These are phyloP conservation scores for Fusarium graminum DNA, from an alignment of 2,329 filamentous ascomycete genomes.

Conservation along the genomic window DNA sequence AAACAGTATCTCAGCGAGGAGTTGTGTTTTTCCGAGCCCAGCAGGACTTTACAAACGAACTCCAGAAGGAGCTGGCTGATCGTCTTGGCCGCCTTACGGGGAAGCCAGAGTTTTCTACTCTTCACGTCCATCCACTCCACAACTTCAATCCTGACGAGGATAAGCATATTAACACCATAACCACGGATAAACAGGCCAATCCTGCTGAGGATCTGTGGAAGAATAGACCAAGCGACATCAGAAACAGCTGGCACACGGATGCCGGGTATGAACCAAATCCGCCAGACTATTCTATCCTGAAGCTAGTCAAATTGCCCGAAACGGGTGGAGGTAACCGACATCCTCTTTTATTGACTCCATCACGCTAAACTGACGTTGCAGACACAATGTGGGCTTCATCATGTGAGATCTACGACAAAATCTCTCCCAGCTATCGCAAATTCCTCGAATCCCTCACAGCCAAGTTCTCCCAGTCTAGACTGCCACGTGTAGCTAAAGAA, in stretches of 20 bases:
- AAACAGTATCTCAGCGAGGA: constrained; percentile 1
- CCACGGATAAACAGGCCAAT: constrained; percentile 2
- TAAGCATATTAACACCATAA: constrained; percentile 14
- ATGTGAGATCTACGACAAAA: constrained; percentile 8
- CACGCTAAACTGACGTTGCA: background rate
- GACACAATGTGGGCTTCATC: constrained; percentile 6
- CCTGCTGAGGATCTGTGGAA: constrained; percentile 12
- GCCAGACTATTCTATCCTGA: constrained; percentile 8
- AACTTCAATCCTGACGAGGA: constrained; percentile 11
- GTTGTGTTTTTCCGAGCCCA: constrained; percentile 6
- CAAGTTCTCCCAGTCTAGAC: background rate
- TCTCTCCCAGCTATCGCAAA: constrained; percentile 2
- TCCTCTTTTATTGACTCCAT: too few species aligned
- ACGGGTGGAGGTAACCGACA: background rate
- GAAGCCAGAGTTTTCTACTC: constrained; percentile 3
- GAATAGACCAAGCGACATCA: constrained; percentile 9
- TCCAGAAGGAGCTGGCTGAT: constrained; percentile 3
- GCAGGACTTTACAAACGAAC: background rate
- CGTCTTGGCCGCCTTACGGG: background rate
- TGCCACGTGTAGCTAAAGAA: constrained; percentile 1
- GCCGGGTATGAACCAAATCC: constrained; percentile 12
- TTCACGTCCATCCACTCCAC: constrained; percentile 2
- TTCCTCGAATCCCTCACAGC: constrained; percentile 6
- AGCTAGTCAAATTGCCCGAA: background rate
- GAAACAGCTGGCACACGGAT: constrained; percentile 17